Base-by-base conservation (phyloP, 2,329 filamentous ascomycete species). In the Fulvia fulva region DNA sequence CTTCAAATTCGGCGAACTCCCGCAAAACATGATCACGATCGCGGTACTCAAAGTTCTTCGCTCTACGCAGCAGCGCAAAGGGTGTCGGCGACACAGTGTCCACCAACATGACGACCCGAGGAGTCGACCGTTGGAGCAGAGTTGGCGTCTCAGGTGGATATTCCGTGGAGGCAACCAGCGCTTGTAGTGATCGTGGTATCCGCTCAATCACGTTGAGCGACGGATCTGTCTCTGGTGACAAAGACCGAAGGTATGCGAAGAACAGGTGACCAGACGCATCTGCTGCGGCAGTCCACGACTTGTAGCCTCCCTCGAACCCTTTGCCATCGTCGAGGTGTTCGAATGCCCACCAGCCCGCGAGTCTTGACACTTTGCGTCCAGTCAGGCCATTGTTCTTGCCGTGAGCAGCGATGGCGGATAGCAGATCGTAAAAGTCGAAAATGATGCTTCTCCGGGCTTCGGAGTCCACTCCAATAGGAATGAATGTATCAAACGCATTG, bases 331-430 rank as follows among this genome's bases (percentile, higher is more conserved):
- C 92, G 49, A 81, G 84, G 65, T 95, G 90, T 70, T 97, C 93
- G 72, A 99, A 99, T 0, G 93, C 91, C 94, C 94, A 99, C 94
- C 94, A 99, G 47, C 92, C 91, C 43, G 93, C 94, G 82, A 96
- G 90, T 65, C 94, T 85, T 9, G 94, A 97, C 55, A 99, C 82
- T 74, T 97, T 97, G 63, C 92, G 86, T 25, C 94, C 94, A 60
- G 91, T 90, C 63, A 99, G 84, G 45, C 94, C 94, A 73, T 99
- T 99, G 55, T 81, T 86, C 77, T 97, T 97, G 65, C 90, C 90
- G 69, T 97, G 90, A 14, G 94, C 94, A 32, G 94, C 92, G 67
- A 97, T 86, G 7, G 93, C 91, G 3, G 93, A 87, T 46, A 99
- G 78, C 0, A 99, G 84, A 68, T 97, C 93, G 75, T 97, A 99